Conservation (phyloP, 345 rosid species). For the Aethionema arabicum region DNA sequence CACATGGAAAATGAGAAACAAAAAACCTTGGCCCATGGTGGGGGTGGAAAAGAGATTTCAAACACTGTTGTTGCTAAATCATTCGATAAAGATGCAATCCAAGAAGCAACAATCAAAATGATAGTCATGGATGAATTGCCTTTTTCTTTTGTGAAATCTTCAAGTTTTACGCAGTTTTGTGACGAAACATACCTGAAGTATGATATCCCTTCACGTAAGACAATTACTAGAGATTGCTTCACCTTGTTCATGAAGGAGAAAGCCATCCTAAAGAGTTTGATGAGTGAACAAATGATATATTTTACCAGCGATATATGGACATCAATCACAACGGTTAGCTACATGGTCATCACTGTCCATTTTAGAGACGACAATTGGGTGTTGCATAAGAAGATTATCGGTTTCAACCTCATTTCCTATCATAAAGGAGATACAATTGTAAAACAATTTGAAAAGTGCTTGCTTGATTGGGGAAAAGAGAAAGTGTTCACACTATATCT, state of each 20-base stretch:
- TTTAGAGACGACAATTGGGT: background rate
- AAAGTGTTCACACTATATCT: background rate
- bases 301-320: conserved; percentile 2
- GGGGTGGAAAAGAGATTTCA: no score
- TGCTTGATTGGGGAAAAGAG: background rate
- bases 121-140: background rate
- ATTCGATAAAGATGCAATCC: no score
- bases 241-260: background rate
- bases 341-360: background rate
- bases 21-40: no score
- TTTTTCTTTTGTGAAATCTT: background rate
- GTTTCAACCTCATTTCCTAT: background rate
- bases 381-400: background rate
- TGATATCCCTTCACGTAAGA: background rate
- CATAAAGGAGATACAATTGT: background rate
- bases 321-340: background rate
- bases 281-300: background rate
- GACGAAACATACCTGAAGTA: background rate
- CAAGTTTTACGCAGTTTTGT: background rate
- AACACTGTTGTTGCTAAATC: no score
- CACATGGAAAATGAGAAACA: no score
- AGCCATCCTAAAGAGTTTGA: background rate
- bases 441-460: background rate
- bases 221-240: background rate
- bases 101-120: conserved; percentile 1